Base-by-base conservation (phyloP, 139 green algal genomes). In the Chlamydomonas eustigma region DNA sequence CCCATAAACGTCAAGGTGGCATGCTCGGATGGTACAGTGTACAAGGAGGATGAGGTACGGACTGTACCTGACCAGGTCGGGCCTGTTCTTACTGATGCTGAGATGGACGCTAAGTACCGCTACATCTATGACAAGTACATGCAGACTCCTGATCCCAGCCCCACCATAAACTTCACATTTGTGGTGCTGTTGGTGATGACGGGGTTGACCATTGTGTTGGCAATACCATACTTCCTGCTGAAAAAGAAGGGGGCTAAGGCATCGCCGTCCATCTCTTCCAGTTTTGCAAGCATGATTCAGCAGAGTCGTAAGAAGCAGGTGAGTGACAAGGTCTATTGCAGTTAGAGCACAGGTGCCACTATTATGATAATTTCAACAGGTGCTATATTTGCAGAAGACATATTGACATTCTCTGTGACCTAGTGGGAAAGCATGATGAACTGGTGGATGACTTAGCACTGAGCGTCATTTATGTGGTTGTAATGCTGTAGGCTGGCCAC, bases 141-240 rank as follows among this genome's bases (percentile, higher is more conserved):
- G 64, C 44, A 58, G 18, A 39, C 30, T 4, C 51, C 85, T 2
- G 85, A 90, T 0, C 85, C 85, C 51, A 85, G 75, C 76, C 86
- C 83, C 12, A 82, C 79, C 25, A 77, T 90, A 31, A 88, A 88
- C 77, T 86, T 87, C 76, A 84, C 76, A 1, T 86, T 90, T 76
- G 81, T 90, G 25, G 75, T 88, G 36, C 76, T 90, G 65, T 34
- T 72, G 65, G 65, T 72, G 28, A 82, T 90, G 83, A 78, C 76
- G 1, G 85, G 85, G 4, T 75, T 90, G 3, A 85, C 80, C 0
- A 86, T 87, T 32, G 81, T 90, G 34, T 68, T 90, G 32, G 85
- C 82, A 2, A 90, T 90, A 25, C 85, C 85, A 0, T 90, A 90
- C 78, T 80, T 90, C 39, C 35, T 90, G 39, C 78, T 87, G 0